phyloP scores from a whole-genome alignment of 805 yeast species.

The Wickerhamiella kurtzmanii region DNA sequence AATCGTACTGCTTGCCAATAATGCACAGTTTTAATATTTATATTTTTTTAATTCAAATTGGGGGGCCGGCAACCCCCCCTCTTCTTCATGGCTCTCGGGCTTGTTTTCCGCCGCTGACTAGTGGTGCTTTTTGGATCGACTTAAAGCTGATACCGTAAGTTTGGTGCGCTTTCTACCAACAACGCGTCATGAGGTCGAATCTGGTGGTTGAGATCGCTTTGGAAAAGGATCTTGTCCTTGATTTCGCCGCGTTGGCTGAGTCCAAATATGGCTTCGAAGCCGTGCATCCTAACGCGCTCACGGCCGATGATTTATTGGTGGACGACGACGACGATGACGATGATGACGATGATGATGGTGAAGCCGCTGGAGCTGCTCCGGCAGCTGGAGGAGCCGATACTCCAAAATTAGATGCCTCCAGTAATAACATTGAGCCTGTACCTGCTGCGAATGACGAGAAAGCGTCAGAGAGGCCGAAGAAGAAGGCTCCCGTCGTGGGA shows the following conservation, averaged over 20 bases:
- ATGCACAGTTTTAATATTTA: background rate
- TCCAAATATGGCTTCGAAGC: conserved; percentile 72
- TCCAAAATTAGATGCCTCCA: conserved; percentile 18
- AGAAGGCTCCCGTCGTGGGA: conserved; percentile 27
- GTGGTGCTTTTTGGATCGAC: too few species aligned
- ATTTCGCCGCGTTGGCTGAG: conserved; percentile 59
- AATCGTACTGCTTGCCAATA: background rate
- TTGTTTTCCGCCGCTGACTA: too few species aligned
- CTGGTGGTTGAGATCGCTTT: conserved; percentile 16
- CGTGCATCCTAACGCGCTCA: conserved; percentile 51
- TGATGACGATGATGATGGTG: conserved; percentile 35
- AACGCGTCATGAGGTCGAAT: conserved; percentile 3
- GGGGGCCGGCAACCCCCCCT: too few species aligned
- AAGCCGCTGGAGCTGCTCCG: conserved; percentile 27
- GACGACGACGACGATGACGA: conserved; percentile 41
- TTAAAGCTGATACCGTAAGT: too few species aligned
- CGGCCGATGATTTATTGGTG: conserved; percentile 39
- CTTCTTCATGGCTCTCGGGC: too few species aligned
- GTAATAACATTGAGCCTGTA: background rate
- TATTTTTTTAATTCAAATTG: too few species aligned
- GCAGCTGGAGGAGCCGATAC: conserved; percentile 19
- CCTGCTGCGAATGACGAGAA: background rate
- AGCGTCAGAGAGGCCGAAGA: conserved; percentile 25
- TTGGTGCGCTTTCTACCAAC: too few species aligned
- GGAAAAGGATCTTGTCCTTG: conserved; percentile 38